phyloP scores from a whole-genome alignment of 768 basidiomycete species.

The Hygrocybe coccinea region DNA sequence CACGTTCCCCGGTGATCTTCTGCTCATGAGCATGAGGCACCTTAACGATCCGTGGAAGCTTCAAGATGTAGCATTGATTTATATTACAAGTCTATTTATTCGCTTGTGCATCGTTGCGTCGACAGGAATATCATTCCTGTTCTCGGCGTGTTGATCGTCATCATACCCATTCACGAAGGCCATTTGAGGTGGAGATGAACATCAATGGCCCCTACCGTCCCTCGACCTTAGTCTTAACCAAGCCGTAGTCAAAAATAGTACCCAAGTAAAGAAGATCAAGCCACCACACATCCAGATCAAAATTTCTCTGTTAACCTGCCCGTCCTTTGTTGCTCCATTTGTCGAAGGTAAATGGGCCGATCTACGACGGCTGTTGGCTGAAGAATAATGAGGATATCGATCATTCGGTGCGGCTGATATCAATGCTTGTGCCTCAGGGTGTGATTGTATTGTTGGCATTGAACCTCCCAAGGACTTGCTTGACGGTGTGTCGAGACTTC shows the following conservation, averaged over 20 bases:
- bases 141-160: too few species aligned
- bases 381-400: neutral
- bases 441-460: neutral
- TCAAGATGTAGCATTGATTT: too few species aligned
- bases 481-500: neutral
- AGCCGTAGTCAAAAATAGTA: constrained; percentile 58
- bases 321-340: neutral
- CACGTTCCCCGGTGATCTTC: too few species aligned
- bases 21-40: too few species aligned
- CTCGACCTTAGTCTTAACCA: constrained; percentile 51
- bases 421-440: neutral
- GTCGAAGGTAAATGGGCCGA: constrained; percentile 27
- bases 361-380: constrained; percentile 32
- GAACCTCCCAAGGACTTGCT: neutral
- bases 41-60: too few species aligned
- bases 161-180: too few species aligned
- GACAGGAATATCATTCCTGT: too few species aligned
- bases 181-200: too few species aligned
- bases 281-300: constrained; percentile 28
- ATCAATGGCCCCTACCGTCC: constrained; percentile 15
- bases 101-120: neutral
- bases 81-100: too few species aligned
- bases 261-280: constrained; percentile 53
- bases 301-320: neutral
- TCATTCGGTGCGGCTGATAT: neutral